Percentiles rank a stretch among this genome's conserved stretches.
These are phyloP conservation scores for Tricholoma hemisulphureum DNA, from an alignment of 768 basidiomycete genomes.

Conservation along the genomic window DNA sequence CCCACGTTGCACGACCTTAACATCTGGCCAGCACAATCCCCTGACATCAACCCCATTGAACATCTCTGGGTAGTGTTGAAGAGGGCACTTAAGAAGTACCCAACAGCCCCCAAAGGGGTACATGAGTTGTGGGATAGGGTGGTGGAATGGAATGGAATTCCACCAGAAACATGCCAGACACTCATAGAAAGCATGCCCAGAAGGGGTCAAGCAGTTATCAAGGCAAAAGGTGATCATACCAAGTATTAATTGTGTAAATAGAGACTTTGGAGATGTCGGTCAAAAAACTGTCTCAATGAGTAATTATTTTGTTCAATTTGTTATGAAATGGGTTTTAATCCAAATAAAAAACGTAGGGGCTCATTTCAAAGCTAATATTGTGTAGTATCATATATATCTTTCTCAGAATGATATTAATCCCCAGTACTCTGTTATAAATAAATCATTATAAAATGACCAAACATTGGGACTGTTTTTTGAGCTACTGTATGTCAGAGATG, in stretches of 20 bases:
- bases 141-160: too few relatives aligned
- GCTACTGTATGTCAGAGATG: too few relatives aligned
- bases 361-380: background rate
- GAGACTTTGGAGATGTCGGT: background rate
- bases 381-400: background rate
- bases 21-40: too few relatives aligned
- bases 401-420: background rate
- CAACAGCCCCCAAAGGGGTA: constrained; percentile 11
- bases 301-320: background rate
- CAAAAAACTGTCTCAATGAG: constrained; percentile 8
- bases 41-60: constrained; percentile 28
- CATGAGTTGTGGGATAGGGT: constrained; percentile 9
- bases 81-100: background rate
- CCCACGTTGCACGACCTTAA: too few relatives aligned
- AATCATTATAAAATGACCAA: too few relatives aligned
- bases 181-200: constrained; percentile 13
- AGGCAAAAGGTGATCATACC: too few relatives aligned
- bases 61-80: constrained; percentile 20
- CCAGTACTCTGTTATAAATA: too few relatives aligned
- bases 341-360: background rate
- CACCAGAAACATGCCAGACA: constrained; percentile 2
- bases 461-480: too few relatives aligned
- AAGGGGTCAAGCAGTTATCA: constrained; percentile 11
- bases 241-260: constrained; percentile 5
- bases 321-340: background rate